phyloP scores from a whole-genome alignment of 768 basidiomycete genomes.

The Termitomyces sp. region DNA sequence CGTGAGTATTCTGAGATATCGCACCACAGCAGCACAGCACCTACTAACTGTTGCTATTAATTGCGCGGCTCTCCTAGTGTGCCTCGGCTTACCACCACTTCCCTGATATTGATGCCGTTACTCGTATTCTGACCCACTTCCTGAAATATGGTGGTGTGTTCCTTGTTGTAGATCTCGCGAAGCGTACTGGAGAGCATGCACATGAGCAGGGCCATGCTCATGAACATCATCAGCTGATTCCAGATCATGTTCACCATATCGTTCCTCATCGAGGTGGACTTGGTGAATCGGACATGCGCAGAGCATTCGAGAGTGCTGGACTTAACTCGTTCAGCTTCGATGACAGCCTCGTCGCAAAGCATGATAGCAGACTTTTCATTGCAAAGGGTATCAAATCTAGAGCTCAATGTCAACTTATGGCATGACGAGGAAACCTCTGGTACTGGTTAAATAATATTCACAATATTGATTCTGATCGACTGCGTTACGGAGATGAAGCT shows the following conservation, averaged over 20 bases:
- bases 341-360: constrained; percentile 26
- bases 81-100: constrained; percentile 68
- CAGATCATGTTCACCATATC: constrained; percentile 33
- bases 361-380: constrained; percentile 48
- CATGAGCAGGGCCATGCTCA: constrained; percentile 4
- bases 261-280: constrained; percentile 59
- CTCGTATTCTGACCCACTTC: constrained; percentile 48
- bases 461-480: neutral
- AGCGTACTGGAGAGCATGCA: constrained; percentile 8
- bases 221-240: constrained; percentile 22
- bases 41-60: neutral
- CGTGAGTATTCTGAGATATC: constrained; percentile 37
- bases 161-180: constrained; percentile 50
- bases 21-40: neutral
- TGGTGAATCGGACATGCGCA: constrained; percentile 42
- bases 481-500: neutral
- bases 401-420: neutral
- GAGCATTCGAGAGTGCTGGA: constrained; percentile 51
- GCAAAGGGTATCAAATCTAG: constrained; percentile 45
- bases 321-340: constrained; percentile 43
- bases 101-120: constrained; percentile 44
- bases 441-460: no score
- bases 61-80: constrained; percentile 40
- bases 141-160: constrained; percentile 62
- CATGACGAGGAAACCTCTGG: no score